Evolutionary conservation across 306 rosid genomes (phyloP).

Genomic region (Phaseolus lunatus): DNA sequence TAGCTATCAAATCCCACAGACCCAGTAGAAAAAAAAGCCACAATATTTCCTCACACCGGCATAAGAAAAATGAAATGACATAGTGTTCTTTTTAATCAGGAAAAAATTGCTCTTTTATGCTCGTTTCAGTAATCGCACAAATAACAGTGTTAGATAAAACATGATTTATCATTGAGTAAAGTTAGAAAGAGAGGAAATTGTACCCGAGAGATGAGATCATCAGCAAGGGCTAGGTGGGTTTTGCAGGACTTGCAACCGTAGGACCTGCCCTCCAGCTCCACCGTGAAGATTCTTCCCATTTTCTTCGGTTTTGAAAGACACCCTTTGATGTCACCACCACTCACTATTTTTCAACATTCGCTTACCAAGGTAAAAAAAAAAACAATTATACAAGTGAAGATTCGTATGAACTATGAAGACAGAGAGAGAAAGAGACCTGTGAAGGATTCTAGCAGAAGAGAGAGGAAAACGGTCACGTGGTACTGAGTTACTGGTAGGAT

Average conservation of each 20-base stretch:
- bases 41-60: neutral
- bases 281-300: conserved; percentile 85
- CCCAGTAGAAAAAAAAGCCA: conserved; percentile 21
- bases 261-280: conserved; percentile 85
- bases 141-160: neutral
- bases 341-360: conserved; percentile 6
- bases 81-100: neutral
- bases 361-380: neutral
- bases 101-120: neutral
- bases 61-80: conserved; percentile 9
- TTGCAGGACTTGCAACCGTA: conserved; percentile 92
- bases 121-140: neutral
- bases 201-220: conserved; percentile 83
- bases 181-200: neutral
- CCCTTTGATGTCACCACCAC: conserved; percentile 6
- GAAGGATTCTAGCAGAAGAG: neutral
- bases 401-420: neutral
- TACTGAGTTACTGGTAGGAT: neutral
- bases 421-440: neutral
- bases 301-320: neutral
- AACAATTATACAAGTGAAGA: neutral
- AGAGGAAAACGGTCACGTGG: conserved; percentile 1
- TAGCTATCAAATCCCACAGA: neutral
- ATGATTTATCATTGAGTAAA: neutral
- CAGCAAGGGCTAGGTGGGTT: conserved; percentile 79